A percentile compares a stretch with the other conserved stretches of the same genome.
Evolutionary conservation across 106 monocot species (phyloP).

Genomic region (Apostasia ramifera): DNA sequence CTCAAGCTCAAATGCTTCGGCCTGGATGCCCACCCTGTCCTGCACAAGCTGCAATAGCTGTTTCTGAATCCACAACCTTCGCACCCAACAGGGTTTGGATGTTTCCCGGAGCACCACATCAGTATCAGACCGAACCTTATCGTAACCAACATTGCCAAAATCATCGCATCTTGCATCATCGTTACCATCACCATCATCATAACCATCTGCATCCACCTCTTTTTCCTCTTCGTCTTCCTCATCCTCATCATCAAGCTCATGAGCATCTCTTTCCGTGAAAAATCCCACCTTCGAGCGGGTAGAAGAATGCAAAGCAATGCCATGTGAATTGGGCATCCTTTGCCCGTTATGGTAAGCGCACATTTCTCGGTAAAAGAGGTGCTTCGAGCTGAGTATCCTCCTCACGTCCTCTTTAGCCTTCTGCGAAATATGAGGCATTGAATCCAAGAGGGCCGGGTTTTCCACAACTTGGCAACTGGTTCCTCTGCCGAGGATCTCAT

Average conservation of each 20-base stretch:
- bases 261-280: no score
- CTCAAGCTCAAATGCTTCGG: constrained; percentile 7
- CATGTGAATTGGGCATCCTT: not conserved
- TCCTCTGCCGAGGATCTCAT: constrained; percentile 79
- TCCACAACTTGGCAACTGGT: constrained; percentile 80
- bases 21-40: constrained; percentile 1
- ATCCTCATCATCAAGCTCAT: not conserved
- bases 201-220: no score
- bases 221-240: not conserved
- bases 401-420: constrained; percentile 72
- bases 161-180: not conserved
- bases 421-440: constrained; percentile 50
- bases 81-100: not conserved
- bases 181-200: not conserved
- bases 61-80: constrained; percentile 3
- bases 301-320: not conserved
- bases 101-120: not conserved
- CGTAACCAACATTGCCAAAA: not conserved
- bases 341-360: constrained; percentile 85
- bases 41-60: constrained; percentile 3
- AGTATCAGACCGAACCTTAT: not conserved
- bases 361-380: constrained; percentile 90
- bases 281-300: no score
- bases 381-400: constrained; percentile 88
- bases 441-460: constrained; percentile 50